phyloP scores from a whole-genome alignment of 768 basidiomycete species.

The Boletus sensibilis region DNA sequence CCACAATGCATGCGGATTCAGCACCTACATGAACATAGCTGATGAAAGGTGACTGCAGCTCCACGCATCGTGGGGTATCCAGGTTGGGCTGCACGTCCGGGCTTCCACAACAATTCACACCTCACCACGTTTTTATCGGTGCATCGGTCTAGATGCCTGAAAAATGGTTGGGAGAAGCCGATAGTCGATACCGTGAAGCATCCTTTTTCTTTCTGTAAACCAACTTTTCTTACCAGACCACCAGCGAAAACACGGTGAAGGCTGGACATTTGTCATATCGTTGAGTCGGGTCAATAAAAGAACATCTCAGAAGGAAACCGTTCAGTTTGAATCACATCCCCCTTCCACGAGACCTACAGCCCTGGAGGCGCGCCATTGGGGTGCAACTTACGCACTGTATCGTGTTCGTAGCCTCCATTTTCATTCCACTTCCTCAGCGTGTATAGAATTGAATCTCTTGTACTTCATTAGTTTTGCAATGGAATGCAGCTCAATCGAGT shows the following conservation, averaged over 20 bases:
- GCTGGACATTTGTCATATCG: slow-evolving; percentile 65
- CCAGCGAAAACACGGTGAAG: slow-evolving; percentile 48
- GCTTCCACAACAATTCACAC: not conserved
- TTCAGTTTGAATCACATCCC: slow-evolving; percentile 73
- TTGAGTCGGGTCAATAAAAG: slow-evolving; percentile 71
- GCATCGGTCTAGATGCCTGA: slow-evolving; percentile 65
- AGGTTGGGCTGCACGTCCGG: not conserved
- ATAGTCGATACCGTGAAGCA: slow-evolving; percentile 65
- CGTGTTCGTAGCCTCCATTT: slow-evolving; percentile 56
- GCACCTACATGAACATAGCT: not conserved
- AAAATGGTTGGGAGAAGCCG: slow-evolving; percentile 86
- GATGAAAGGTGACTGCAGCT: not conserved
- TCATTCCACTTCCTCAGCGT: not conserved
- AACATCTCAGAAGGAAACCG: slow-evolving; percentile 62
- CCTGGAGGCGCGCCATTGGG: slow-evolving; percentile 88
- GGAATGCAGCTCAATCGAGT: slow-evolving; percentile 68
- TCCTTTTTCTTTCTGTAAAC: not conserved
- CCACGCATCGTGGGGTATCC: not conserved
- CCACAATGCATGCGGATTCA: not conserved
- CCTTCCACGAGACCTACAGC: slow-evolving; percentile 64
- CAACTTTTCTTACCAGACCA: slow-evolving; percentile 9
- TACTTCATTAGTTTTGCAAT: slow-evolving; percentile 63
- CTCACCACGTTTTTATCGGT: not conserved
- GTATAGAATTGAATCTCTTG: slow-evolving; percentile 14
- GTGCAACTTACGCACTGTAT: slow-evolving; percentile 83